These are phyloP conservation scores for Ganoderma leucocontextum DNA, from an alignment of 1,284 basidiomycete genomes.

Conservation along the genomic window DNA sequence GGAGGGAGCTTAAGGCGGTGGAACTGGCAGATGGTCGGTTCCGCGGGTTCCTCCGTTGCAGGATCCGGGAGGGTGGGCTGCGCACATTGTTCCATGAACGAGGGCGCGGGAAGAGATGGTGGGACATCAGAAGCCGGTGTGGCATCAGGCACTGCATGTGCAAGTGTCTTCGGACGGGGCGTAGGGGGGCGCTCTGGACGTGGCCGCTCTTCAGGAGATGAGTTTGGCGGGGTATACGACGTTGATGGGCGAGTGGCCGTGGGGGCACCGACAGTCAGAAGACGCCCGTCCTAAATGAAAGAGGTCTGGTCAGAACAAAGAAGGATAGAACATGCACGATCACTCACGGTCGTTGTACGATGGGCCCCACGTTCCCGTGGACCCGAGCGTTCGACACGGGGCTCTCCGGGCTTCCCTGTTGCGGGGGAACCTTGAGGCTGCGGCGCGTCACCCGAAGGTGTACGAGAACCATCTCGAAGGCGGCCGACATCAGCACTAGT, in stretches of 20 bases:
- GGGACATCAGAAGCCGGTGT: neutral
- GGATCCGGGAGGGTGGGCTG: neutral
- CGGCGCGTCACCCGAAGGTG: neutral
- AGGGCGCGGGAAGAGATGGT: neutral
- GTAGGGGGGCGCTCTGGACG: conserved; percentile 10
- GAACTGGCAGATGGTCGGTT: conserved; percentile 18
- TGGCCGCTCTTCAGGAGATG: conserved; percentile 2
- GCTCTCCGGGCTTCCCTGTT: conserved; percentile 1
- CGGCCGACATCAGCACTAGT: neutral
- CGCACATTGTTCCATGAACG: neutral
- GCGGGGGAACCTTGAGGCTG: conserved; percentile 5
- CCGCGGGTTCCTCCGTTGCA: neutral
- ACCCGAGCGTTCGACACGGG: conserved; percentile 5
- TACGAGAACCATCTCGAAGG: neutral
- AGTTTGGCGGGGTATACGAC: neutral
- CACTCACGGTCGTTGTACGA: conserved; percentile 19
- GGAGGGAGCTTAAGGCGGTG: conserved; percentile 8
- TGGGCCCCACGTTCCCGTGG: conserved; percentile 11
- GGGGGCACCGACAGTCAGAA: conserved; percentile 10
- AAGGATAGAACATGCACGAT: neutral
- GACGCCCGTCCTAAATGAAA: conserved; percentile 13
- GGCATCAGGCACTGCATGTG: neutral
- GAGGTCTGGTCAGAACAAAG: neutral
- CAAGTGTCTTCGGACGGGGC: conserved; percentile 6
- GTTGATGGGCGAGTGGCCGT: neutral